Conservation (phyloP, 331 rosid genomes). For the Quercus phellos region DNA sequence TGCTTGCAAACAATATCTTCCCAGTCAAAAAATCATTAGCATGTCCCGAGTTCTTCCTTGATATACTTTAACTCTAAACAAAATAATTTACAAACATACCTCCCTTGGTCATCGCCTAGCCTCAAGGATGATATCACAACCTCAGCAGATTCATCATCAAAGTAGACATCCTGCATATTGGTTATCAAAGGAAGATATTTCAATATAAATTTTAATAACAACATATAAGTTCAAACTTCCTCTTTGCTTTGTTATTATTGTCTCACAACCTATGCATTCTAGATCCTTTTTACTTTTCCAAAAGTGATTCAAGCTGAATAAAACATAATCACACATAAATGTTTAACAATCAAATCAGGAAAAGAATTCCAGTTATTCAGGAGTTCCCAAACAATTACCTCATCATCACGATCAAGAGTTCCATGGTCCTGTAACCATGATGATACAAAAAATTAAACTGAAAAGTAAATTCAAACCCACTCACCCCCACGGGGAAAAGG, state of each 20-base stretch:
- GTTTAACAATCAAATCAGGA: conserved; percentile 14
- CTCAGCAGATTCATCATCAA: conserved; percentile 96
- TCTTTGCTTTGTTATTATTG: background rate
- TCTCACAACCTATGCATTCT: background rate
- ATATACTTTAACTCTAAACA: background rate
- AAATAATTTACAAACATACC: conserved; percentile 53
- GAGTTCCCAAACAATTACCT: conserved; percentile 46
- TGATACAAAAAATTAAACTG: conserved; percentile 21
- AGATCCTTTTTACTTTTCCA: background rate
- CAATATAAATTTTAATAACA: background rate
- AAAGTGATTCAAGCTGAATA: background rate
- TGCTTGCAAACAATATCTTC: background rate
- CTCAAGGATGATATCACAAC: conserved; percentile 91
- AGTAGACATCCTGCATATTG: conserved; percentile 77
- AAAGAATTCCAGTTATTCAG: conserved; percentile 6
- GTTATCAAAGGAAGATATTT: conserved; percentile 11
- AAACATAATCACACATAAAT: conserved; percentile 13
- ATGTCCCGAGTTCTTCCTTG: background rate
- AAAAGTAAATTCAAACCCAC: too few relatives aligned
- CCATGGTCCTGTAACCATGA: conserved; percentile 69
- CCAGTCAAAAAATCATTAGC: background rate
- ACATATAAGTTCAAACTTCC: background rate
- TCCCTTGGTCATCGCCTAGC: conserved; percentile 94
- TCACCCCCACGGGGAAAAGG: background rate
- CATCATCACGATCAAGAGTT: conserved; percentile 73